Base-by-base conservation (phyloP, 75 land plant genomes). In the Ceratopteris richardii region DNA sequence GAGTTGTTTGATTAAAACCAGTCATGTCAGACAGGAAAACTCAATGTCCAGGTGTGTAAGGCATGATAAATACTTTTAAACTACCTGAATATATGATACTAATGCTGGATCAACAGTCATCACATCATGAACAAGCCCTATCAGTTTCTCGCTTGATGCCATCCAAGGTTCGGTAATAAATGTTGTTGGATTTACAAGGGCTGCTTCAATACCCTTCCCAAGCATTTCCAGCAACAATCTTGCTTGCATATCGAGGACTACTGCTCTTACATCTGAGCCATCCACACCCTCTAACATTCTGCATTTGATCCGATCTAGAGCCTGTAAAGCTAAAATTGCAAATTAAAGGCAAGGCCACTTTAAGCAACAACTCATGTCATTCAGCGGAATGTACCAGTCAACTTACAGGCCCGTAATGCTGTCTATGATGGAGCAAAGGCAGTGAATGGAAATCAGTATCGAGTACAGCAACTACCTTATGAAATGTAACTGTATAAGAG, bases 201-300 rank as follows among this genome's bases (percentile, higher is more conserved):
- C 97, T 53, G 99, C 79, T 54, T 95, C 99, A 71, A 95, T 95
- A 62, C 99, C 99, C 70, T 87, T 87, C 2, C 99, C 97, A 28
- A 95, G 60, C 86, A 95, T 90, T 58, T 95, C 97, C 25, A 95
- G 80, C 67, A 95, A 61, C 53, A 95, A 43, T 63, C 99, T 82
- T 50, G 97, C 99, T 67, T 95, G 99, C 99, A 94, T 94, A 56
- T 95, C 99, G 20, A 95, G 70, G 39, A 95, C 99, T 62, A 90
- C 79, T 27, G 88, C 99, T 42, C 99, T 72, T 23, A 95, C 91
- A 70, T 95, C 99, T 62, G 89, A 95, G 21, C 89, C 97, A 82
- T 79, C 95, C 57, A 82, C 83, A 44, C 99, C 99, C 67, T 95
- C 99, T 66, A 95, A 53, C 25, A 95, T 71, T 52, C 97, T 73